A percentile compares a stretch with the other conserved stretches of the same genome.
Evolutionary conservation across 2,329 filamentous ascomycete genomes (phyloP).

Genomic region (Trichocomaceae sp.): DNA sequence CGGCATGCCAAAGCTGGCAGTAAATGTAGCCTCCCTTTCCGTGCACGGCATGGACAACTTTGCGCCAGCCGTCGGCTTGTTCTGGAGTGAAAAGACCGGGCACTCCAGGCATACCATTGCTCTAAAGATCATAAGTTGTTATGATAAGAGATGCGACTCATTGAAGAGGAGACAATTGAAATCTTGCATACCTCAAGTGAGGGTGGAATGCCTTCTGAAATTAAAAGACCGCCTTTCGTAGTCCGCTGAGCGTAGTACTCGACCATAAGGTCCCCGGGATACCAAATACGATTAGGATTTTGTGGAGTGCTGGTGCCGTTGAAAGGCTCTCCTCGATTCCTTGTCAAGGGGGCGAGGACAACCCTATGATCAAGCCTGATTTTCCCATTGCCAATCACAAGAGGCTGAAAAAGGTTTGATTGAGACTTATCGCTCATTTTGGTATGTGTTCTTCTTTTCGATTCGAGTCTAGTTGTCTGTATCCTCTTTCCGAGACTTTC

Average conservation of each 20-base stretch:
- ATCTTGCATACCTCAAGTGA: slow-evolving; percentile 30
- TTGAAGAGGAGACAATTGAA: not conserved
- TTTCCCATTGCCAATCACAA: slow-evolving; percentile 43
- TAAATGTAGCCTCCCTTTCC: slow-evolving; percentile 45
- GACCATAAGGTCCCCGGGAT: slow-evolving; percentile 37
- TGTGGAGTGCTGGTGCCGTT: slow-evolving; percentile 39
- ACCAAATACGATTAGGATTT: slow-evolving; percentile 45
- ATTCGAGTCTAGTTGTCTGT: no score
- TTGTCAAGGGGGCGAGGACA: slow-evolving; percentile 48
- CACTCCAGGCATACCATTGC: slow-evolving; percentile 35
- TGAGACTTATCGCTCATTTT: slow-evolving; percentile 12
- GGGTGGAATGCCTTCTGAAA: slow-evolving; percentile 33
- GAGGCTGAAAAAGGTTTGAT: slow-evolving; percentile 38
- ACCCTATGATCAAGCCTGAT: slow-evolving; percentile 48
- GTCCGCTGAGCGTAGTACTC: slow-evolving; percentile 38
- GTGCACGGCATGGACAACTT: slow-evolving; percentile 47
- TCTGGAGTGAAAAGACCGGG: slow-evolving; percentile 29
- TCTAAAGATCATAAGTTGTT: slow-evolving; percentile 19
- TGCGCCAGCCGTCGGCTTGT: slow-evolving; percentile 47
- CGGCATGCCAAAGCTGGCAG: slow-evolving; percentile 40
- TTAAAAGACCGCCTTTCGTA: slow-evolving; percentile 32
- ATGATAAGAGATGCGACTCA: not conserved
- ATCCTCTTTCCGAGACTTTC: no score
- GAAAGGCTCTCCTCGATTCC: slow-evolving; percentile 46
- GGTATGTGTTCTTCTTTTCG: not conserved